These are phyloP conservation scores for Fusarium chuoi DNA, from an alignment of 2,329 filamentous ascomycete species.

Conservation along the genomic window DNA sequence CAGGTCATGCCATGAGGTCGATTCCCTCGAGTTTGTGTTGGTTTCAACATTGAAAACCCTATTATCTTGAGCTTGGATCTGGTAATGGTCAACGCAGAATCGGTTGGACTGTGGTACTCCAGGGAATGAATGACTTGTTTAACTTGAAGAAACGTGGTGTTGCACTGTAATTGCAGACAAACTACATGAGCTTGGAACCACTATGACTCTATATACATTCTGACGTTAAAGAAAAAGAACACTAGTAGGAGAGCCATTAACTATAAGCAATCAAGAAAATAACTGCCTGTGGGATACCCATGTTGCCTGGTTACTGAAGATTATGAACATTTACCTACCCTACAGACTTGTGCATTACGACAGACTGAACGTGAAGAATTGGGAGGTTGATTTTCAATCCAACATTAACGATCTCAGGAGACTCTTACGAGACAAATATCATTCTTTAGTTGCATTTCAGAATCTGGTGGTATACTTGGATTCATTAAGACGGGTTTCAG, in stretches of 20 bases:
- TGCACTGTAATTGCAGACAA: background rate
- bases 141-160: too few species aligned
- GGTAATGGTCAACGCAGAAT: background rate
- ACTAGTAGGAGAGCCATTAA: too few species aligned
- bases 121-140: background rate
- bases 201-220: background rate
- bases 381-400: background rate
- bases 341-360: fast-evolving
- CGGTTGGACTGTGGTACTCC: background rate
- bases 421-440: too few species aligned
- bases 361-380: background rate
- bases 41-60: background rate
- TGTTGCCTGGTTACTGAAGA: background rate
- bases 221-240: background rate
- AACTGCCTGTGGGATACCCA: background rate
- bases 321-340: background rate
- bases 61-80: conserved; percentile 4
- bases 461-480: background rate
- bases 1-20: conserved; percentile 1
- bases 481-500: background rate
- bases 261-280: background rate
- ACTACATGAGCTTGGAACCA: background rate
- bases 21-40: background rate
- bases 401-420: background rate
- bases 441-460: fast-evolving